Percentiles rank a stretch among this genome's conserved stretches.
phyloP scores from a whole-genome alignment of 306 rosid genomes.

The Cyclanthera cordifolia region DNA sequence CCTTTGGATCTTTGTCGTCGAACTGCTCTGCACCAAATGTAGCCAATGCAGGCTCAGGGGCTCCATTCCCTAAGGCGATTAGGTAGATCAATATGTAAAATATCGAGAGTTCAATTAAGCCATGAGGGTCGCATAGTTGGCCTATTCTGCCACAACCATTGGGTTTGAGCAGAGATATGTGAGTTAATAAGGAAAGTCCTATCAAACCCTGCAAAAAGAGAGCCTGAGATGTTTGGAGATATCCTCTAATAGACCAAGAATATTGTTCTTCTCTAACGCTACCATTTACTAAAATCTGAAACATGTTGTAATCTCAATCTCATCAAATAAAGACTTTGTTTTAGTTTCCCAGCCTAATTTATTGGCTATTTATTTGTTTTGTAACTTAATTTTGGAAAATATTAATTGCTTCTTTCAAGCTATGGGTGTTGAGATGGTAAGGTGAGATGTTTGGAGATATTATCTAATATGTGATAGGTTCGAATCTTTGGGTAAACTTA shows the following conservation, averaged over 20 bases:
- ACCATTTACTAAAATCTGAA: not conserved
- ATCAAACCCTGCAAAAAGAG: constrained; percentile 35
- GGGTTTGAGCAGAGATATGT: constrained; percentile 34
- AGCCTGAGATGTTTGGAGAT: not conserved
- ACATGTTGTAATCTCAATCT: not conserved
- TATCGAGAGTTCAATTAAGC: constrained; percentile 22
- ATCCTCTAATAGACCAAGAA: not conserved
- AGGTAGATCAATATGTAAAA: constrained; percentile 47
- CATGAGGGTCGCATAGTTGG: constrained; percentile 33
- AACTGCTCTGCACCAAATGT: constrained; percentile 50
- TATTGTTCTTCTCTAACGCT: not conserved
- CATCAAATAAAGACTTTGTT: not conserved
- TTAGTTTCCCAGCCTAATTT: not conserved
- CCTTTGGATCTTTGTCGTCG: constrained; percentile 37
- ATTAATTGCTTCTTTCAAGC: not conserved
- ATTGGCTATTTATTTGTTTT: no score
- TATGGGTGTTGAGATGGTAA: not conserved
- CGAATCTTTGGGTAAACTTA: not conserved
- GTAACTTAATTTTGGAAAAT: not conserved
- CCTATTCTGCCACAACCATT: constrained; percentile 45
- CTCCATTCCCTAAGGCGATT: constrained; percentile 51
- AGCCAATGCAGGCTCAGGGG: constrained; percentile 47
- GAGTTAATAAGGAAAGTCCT: constrained; percentile 34
- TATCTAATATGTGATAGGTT: not conserved
- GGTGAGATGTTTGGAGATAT: not conserved